phyloP scores from a whole-genome alignment of 805 yeast species.

The Wickerhamomyces mucosus region DNA sequence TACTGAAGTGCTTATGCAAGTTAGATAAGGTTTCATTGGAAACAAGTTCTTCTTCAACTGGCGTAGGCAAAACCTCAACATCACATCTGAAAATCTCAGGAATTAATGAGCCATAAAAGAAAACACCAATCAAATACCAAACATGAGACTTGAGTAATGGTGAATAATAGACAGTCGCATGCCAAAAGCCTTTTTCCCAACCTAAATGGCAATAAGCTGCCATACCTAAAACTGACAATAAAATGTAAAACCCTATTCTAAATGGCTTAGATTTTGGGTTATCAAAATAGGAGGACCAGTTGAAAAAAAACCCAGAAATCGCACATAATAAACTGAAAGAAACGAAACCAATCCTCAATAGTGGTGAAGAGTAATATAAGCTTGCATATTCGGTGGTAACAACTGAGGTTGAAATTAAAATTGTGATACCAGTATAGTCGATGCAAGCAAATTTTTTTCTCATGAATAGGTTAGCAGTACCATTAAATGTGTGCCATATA shows the following conservation, averaged over 20 bases:
- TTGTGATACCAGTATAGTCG: slow-evolving; percentile 91
- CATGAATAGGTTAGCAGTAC: slow-evolving; percentile 52
- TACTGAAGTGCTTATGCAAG: slow-evolving; percentile 29
- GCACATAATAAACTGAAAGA: slow-evolving; percentile 60
- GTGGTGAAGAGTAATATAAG: slow-evolving; percentile 46
- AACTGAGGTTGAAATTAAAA: slow-evolving; percentile 82
- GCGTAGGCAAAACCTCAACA: slow-evolving; percentile 41
- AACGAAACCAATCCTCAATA: slow-evolving; percentile 41
- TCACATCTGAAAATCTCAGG: slow-evolving; percentile 87
- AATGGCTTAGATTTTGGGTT: slow-evolving; percentile 74
- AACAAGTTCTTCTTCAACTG: slow-evolving; percentile 25
- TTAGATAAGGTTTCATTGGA: slow-evolving; percentile 23
- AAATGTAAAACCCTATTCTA: slow-evolving; percentile 71
- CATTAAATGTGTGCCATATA: slow-evolving; percentile 86
- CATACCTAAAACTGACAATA: slow-evolving; percentile 69
- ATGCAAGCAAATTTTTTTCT: slow-evolving; percentile 82
- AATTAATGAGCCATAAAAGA: slow-evolving; percentile 76
- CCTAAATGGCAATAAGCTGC: slow-evolving; percentile 51
- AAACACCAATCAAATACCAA: slow-evolving; percentile 76
- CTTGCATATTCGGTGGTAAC: slow-evolving; percentile 79
- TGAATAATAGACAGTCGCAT: slow-evolving; percentile 43
- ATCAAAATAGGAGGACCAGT: slow-evolving; percentile 92
- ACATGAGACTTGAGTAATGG: slow-evolving; percentile 67
- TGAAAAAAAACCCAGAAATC: slow-evolving; percentile 59
- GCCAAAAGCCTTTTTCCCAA: slow-evolving; percentile 43